Base-by-base conservation (phyloP, 2,329 filamentous ascomycete species). In the Aspergillus sp. region DNA sequence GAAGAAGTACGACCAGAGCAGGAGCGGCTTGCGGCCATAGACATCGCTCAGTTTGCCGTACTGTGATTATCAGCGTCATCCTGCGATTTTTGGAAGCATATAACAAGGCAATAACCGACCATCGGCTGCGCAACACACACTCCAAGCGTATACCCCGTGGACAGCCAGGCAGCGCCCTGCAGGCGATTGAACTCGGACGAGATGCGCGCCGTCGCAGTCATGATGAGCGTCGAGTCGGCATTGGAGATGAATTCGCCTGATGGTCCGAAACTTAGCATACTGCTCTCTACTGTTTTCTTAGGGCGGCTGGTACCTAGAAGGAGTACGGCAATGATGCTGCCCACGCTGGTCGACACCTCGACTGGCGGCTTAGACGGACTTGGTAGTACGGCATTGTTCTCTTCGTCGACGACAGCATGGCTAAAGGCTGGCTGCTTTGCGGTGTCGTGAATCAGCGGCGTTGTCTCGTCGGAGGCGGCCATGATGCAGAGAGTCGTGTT, bases 121-220 rank as follows among this genome's bases (percentile, higher is more conserved):
- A 86, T 70, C 0, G 81, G 78, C 62, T 85, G 83, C 0, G 79
- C 79, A 2, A 80, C 80, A 20, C 79, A 81, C 0, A 78, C 74
- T 1, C 81, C 81, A 13, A 85, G 66, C 2, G 77, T 72, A 60
- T 83, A 84, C 39, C 76, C 77, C 4, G 81, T 83, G 15, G 83
- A 80, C 11, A 85, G 66, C 83, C 85, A 85, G 57, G 80, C 84
- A 3, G 84, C 85, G 51, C 83, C 79, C 15, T 78, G 79, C 4
- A 88, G 66, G 34, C 79, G 77, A 53, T 81, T 75, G 63, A 88
- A 88, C 53, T 87, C 81, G 9, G 85, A 88, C 0, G 84, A 81
- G 52, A 88, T 85, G 3, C 76, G 77, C 1, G 83, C 82, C 57
- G 88, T 85, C 0, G 87, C 89, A 0, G 89, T 87, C 32, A 91